Percentiles rank a stretch among this genome's conserved stretches.
Conservation (phyloP, 495 filamentous ascomycete genomes). For the Chaetomidium leptoderma region DNA sequence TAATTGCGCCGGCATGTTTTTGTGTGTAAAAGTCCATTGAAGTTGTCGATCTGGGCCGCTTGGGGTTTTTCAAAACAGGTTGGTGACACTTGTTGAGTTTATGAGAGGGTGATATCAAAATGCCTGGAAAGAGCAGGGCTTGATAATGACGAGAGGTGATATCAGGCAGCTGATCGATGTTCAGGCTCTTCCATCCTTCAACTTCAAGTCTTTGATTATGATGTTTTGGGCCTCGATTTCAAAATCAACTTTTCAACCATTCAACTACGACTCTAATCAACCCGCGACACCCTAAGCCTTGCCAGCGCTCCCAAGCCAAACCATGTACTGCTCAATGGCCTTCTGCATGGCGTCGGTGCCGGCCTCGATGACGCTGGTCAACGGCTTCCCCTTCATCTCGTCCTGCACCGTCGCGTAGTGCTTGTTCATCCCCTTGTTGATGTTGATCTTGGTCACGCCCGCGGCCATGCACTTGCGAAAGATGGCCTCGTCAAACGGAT, state of each 20-base stretch:
- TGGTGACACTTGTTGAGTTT: no score
- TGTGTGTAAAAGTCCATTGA: no score
- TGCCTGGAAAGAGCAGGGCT: no score
- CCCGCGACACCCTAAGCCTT: constrained; percentile 54
- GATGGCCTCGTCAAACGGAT: constrained; percentile 66
- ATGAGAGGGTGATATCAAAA: no score
- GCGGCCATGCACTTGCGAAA: constrained; percentile 63
- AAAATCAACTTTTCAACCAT: neutral
- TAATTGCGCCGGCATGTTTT: no score
- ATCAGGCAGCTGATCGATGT: no score
- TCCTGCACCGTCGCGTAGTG: constrained; percentile 61
- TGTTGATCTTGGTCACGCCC: constrained; percentile 75
- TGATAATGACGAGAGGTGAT: no score
- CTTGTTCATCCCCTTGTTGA: constrained; percentile 77
- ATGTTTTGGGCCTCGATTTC: neutral
- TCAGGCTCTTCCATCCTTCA: no score
- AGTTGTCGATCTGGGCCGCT: no score
- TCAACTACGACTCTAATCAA: neutral
- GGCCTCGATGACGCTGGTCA: constrained; percentile 69
- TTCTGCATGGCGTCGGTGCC: constrained; percentile 69
- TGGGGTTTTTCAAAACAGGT: no score
- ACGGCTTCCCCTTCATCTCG: constrained; percentile 63
- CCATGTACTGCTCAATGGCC: constrained; percentile 70
- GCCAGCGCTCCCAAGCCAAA: constrained; percentile 62
- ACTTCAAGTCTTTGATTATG: neutral